These are phyloP conservation scores for Colletotrichum incanum DNA, from an alignment of 2,329 filamentous ascomycete genomes.

Conservation along the genomic window DNA sequence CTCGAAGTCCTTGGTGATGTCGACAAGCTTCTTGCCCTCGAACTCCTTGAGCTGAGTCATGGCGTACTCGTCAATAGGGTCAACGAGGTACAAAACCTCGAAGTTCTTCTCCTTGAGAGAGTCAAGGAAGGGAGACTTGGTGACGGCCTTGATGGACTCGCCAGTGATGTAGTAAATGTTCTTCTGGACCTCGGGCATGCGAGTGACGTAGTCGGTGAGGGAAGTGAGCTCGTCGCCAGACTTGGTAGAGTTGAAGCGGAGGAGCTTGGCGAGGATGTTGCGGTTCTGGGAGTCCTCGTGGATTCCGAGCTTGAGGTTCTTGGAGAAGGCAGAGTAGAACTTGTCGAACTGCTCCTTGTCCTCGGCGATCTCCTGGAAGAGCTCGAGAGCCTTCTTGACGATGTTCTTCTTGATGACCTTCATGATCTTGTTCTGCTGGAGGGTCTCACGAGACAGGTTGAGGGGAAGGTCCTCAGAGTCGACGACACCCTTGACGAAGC, in stretches of 20 bases:
- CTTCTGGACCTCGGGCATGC: constrained; percentile 99
- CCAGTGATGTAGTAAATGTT: constrained; percentile 99
- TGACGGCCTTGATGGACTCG: constrained; percentile 98
- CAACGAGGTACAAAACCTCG: constrained; percentile 98
- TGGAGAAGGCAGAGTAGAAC: constrained; percentile 99
- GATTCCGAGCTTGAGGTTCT: constrained; percentile 99
- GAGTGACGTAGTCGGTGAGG: constrained; percentile 96
- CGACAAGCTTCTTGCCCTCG: constrained; percentile 99
- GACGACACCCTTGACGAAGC: constrained; percentile 99
- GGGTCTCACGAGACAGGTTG: constrained; percentile 99
- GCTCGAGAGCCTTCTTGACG: constrained; percentile 99
- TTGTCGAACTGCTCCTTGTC: constrained; percentile 99
- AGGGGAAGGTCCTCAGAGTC: constrained; percentile 99
- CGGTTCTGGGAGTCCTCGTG: constrained; percentile 99
- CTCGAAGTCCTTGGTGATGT: constrained; percentile 99
- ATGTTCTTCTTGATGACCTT: constrained; percentile 99
- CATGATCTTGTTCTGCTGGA: constrained; percentile 99
- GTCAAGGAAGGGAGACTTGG: constrained; percentile 99
- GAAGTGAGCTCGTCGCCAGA: constrained; percentile 96
- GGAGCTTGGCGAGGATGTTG: constrained; percentile 91
- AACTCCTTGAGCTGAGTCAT: constrained; percentile 99
- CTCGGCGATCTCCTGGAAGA: constrained; percentile 99
- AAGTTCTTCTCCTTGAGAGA: constrained; percentile 99
- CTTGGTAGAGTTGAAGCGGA: constrained; percentile 99
- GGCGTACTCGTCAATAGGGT: constrained; percentile 99